Percentiles rank a stretch among this genome's conserved stretches.
Conservation (phyloP, 768 basidiomycete species). For the Paxillus rubicundulus region DNA sequence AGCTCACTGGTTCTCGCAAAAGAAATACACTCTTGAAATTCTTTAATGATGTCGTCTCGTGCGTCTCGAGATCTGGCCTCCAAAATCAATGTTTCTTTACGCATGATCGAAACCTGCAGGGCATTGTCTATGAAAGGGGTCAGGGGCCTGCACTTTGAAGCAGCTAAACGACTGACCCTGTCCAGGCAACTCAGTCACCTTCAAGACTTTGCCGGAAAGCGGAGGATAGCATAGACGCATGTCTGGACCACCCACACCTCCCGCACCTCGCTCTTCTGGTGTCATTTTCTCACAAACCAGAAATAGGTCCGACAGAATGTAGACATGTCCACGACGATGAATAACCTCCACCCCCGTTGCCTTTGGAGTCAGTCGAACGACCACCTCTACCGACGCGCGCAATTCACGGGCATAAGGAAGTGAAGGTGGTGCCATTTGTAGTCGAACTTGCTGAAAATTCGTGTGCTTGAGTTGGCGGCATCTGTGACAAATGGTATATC, state of each 20-base stretch:
- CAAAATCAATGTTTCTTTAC: constrained; percentile 78
- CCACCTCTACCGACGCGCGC: constrained; percentile 66
- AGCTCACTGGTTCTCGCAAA: constrained; percentile 71
- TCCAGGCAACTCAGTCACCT: constrained; percentile 58
- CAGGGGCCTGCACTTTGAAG: constrained; percentile 6
- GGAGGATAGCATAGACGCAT: constrained; percentile 96
- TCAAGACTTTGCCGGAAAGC: constrained; percentile 88
- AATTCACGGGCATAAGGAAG: constrained; percentile 78
- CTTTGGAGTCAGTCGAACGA: constrained; percentile 74
- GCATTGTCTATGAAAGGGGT: constrained; percentile 54
- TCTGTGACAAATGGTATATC: not conserved
- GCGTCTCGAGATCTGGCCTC: constrained; percentile 54
- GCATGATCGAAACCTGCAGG: constrained; percentile 78
- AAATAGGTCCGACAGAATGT: constrained; percentile 90
- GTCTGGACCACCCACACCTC: constrained; percentile 61
- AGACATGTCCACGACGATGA: constrained; percentile 78
- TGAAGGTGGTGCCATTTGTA: constrained; percentile 83
- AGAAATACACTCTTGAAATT: constrained; percentile 82
- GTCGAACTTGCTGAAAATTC: constrained; percentile 66
- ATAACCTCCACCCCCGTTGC: constrained; percentile 71
- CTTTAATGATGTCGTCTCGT: constrained; percentile 61
- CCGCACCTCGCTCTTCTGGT: constrained; percentile 53
- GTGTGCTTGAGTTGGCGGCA: constrained; percentile 1
- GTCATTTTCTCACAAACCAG: constrained; percentile 85
- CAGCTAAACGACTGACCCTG: constrained; percentile 45